These are phyloP conservation scores for Ustilago sp. DNA, from an alignment of 1,284 basidiomycete genomes.

Conservation along the genomic window DNA sequence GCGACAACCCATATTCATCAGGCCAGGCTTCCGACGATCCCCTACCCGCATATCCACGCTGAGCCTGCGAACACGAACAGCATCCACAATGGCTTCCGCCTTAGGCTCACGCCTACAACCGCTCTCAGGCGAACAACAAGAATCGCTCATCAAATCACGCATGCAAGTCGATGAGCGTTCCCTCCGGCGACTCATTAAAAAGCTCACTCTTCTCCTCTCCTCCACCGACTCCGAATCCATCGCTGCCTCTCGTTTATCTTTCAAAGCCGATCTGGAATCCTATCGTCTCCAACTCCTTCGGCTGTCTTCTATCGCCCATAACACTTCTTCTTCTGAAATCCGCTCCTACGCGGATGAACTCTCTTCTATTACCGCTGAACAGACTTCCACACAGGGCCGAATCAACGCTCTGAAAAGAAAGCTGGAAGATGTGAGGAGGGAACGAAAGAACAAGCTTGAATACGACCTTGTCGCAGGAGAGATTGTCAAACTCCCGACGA, in stretches of 20 bases:
- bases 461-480: conserved; percentile 58
- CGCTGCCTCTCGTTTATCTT: conserved; percentile 25
- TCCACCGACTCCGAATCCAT: conserved; percentile 27
- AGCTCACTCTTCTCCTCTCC: conserved; percentile 33
- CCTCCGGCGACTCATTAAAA: conserved; percentile 38
- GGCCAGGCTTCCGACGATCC: not conserved
- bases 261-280: conserved; percentile 45
- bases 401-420: conserved; percentile 46
- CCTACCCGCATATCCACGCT: not conserved
- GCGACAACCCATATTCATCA: not conserved
- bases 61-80: not conserved
- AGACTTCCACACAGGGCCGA: conserved; percentile 30
- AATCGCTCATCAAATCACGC: conserved; percentile 39
- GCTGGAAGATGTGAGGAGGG: conserved; percentile 47
- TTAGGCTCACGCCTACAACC: conserved; percentile 19
- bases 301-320: conserved; percentile 28
- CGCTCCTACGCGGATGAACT: conserved; percentile 26
- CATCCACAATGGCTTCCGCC: conserved; percentile 21
- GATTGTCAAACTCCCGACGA: conserved; percentile 48
- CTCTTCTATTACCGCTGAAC: conserved; percentile 28
- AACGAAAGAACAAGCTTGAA: conserved; percentile 58
- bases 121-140: conserved; percentile 43
- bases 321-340: conserved; percentile 36
- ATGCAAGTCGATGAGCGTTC: conserved; percentile 45
- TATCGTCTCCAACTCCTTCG: conserved; percentile 26